Base-by-base conservation (phyloP, 1,284 basidiomycete genomes). In the Pyrrhoderma lamaoense region DNA sequence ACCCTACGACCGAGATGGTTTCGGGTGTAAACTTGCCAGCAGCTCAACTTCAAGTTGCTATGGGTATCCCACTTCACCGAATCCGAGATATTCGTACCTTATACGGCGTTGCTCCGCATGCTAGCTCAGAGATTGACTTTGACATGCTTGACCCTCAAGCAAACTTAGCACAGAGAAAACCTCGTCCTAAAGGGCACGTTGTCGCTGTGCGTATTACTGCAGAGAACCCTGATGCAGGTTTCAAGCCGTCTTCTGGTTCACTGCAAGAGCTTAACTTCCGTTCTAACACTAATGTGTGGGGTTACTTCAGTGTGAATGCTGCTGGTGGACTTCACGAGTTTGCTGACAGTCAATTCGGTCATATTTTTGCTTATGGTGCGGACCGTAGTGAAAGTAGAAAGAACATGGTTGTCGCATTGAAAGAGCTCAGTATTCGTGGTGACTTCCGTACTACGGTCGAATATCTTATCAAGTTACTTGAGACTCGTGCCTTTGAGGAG, bases 1-100 rank as follows among this genome's bases (percentile, higher is more conserved):
- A 96, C 67, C 96, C 96, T 16, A 99, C 96, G 16, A 99, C 96
- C 22, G 96, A 99, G 71, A 99, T 99, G 93, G 96, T 99, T 31
- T 88, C 90, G 7, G 95, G 96, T 18, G 95, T 99, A 68, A 98
- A 98, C 70, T 82, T 99, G 52, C 96, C 96, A 21, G 94, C 94
- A 49, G 91, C 95, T 19, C 96, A 99, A 69, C 82, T 99, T 43
- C 94, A 98, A 69, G 77, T 99, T 57, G 93, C 96, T 36, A 99
- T 99, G 96, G 96, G 96, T 73, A 82, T 99, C 54, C 94, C 96
- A 36, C 77, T 99, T 39, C 89, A 98, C 70, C 85, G 90, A 56
- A 97, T 99, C 60, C 85, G 91, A 39, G 92, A 98, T 66, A 99
- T 99, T 64, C 89, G 96, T 57, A 89, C 89, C 56, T 79, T 99